phyloP scores from a whole-genome alignment of 2,329 filamentous ascomycete genomes.

The Cladobotryum mycophilum region DNA sequence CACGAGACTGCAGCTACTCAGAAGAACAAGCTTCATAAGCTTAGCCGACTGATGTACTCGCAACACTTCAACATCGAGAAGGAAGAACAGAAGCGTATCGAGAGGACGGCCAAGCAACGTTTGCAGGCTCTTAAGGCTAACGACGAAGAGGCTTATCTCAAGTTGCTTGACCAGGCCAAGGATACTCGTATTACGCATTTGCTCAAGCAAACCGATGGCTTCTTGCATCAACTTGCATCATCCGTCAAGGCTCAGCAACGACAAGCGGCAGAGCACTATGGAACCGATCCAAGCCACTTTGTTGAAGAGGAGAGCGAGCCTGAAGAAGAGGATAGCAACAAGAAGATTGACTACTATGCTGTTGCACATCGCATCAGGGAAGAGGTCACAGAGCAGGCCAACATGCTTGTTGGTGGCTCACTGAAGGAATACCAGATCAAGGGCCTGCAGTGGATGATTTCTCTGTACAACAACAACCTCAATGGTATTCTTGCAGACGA shows the following conservation, averaged over 20 bases:
- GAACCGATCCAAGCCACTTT: conserved; percentile 48
- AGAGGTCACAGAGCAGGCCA: conserved; percentile 76
- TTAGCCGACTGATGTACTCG: conserved; percentile 79
- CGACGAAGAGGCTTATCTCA: conserved; percentile 98
- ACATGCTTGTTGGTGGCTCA: conserved; percentile 81
- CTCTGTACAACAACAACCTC: conserved; percentile 98
- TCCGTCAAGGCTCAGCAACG: conserved; percentile 94
- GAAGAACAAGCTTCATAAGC: conserved; percentile 71
- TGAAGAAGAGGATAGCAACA: conserved; percentile 61
- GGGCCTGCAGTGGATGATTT: conserved; percentile 99
- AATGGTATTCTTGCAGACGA: conserved; percentile 98
- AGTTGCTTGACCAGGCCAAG: conserved; percentile 95
- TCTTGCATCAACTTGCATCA: conserved; percentile 89
- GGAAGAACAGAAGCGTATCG: conserved; percentile 97
- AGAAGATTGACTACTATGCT: conserved; percentile 97
- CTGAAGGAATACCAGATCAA: conserved; percentile 98
- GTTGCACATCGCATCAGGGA: conserved; percentile 95
- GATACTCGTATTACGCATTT: conserved; percentile 98
- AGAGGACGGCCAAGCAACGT: conserved; percentile 98
- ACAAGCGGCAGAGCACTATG: conserved; percentile 71
- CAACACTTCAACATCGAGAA: conserved; percentile 97
- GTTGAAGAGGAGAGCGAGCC: conserved; percentile 62
- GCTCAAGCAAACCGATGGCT: conserved; percentile 93
- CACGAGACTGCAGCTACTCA: conserved; percentile 60
- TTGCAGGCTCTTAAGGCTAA: conserved; percentile 96